phyloP scores from a whole-genome alignment of 2,329 filamentous ascomycete genomes.

The Emmonsiellopsis sp. region DNA sequence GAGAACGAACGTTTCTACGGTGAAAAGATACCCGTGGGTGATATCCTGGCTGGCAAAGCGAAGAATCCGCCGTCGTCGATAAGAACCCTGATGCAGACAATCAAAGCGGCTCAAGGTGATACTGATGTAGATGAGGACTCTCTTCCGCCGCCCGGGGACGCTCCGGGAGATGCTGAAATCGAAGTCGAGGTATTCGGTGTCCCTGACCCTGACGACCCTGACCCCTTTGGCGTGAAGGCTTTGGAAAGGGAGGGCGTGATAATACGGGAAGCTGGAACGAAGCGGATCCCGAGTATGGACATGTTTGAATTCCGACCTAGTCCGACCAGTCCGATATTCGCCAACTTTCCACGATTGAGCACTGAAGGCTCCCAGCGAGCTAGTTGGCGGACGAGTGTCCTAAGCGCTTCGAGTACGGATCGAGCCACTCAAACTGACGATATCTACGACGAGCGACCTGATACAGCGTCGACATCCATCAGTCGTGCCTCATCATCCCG shows the following conservation, averaged over 20 bases:
- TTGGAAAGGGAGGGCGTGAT: conserved; percentile 84
- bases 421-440: conserved; percentile 62
- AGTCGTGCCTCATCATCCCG: conserved; percentile 5
- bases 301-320: conserved; percentile 74
- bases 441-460: conserved; percentile 1
- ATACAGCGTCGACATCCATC: conserved; percentile 3
- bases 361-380: conserved; percentile 51
- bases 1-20: conserved; percentile 85
- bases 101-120: conserved; percentile 81
- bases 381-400: conserved; percentile 63
- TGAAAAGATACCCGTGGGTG: conserved; percentile 49
- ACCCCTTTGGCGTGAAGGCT: conserved; percentile 83
- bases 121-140: conserved; percentile 60
- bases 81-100: conserved; percentile 62
- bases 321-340: conserved; percentile 60
- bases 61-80: conserved; percentile 47
- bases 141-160: conserved; percentile 56
- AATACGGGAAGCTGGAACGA: conserved; percentile 79
- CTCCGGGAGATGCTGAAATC: conserved; percentile 65
- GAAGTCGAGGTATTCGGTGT: conserved; percentile 58
- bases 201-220: conserved; percentile 69
- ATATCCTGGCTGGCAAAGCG: conserved; percentile 55
- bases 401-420: conserved; percentile 50
- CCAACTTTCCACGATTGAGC: conserved; percentile 51
- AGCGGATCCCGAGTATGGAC: conserved; percentile 62